Evolutionary conservation across 192 early-diverging fungal species (phyloP), one percentile per base, ranked within the genome.

Genomic region (Entophlyctis helioformis): DNA sequence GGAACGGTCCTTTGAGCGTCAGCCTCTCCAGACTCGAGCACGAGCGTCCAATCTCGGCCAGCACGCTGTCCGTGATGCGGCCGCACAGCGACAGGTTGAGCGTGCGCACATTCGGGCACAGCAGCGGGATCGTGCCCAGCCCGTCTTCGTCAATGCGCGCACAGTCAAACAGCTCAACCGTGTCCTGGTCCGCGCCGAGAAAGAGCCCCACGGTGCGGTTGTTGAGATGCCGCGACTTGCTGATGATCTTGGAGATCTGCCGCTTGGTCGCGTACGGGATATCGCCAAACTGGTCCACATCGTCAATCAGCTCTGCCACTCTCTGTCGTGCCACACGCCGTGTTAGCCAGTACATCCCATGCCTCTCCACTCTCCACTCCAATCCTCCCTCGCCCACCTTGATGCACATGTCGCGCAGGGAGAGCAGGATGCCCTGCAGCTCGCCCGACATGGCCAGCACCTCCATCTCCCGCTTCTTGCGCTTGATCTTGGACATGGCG

Each of bases 211-310:
- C 33, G 3, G 78, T 88, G 1, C 66, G 49, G 22, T 62, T 56
- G 27, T 72, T 76, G 42, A 93, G 56, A 20, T 72, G 52, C 0
- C 89, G 80, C 59, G 80, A 72, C n/a, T 80, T 74, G 49, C 76
- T 61, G 31, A 93, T 81, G 42, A 93, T 87, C 35, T 70, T 81
- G 46, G 79, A 75, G 22, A 93, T 75, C 46, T 71, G 68, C 45
- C 76, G 66, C 66, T 87, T 67, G 52, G 76, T 83, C 25, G 69
- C 42, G 1, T 59, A 62, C 10, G 81, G 61, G 23, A 93, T 83
- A 51, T 84, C 82, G n/a, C 89, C 89, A 63, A 93, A 77, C 53
- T 64, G 72, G 39, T 89, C 86, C 0, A 93, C 81, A 51, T 74
- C 73, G 41, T 89, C 83, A 36, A 93, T 80, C 44, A 83, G 68